These are phyloP conservation scores for Paraphaeosphaeria sporulosa DNA, from an alignment of 2,329 filamentous ascomycete species.

Conservation along the genomic window DNA sequence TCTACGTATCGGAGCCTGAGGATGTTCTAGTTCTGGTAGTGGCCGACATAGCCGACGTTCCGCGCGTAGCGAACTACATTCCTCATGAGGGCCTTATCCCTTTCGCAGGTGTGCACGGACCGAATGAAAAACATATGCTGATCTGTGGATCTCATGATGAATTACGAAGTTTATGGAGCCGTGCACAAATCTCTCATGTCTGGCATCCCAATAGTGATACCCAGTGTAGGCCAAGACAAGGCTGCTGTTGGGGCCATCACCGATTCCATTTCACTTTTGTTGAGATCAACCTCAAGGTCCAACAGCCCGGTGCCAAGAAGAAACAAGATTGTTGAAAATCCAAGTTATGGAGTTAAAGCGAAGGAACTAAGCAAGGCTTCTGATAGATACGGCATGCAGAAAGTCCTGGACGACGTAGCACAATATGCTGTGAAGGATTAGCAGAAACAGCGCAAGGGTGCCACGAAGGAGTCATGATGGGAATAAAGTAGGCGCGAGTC, in stretches of 20 bases:
- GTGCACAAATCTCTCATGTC: constrained; percentile 56
- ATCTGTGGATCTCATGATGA: constrained; percentile 51
- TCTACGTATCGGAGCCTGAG: constrained; percentile 40
- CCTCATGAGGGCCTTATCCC: constrained; percentile 58
- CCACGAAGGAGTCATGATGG: background rate
- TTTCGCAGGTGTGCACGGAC: constrained; percentile 17
- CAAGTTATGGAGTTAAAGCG: constrained; percentile 27
- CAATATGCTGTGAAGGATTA: constrained; percentile 22
- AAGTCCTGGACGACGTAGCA: constrained; percentile 29
- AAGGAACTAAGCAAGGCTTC: constrained; percentile 28
- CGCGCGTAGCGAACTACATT: constrained; percentile 57
- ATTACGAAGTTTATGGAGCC: constrained; percentile 60
- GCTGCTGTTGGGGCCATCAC: constrained; percentile 52
- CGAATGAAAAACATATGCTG: constrained; percentile 1
- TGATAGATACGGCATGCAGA: constrained; percentile 27
- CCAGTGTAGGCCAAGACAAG: constrained; percentile 52
- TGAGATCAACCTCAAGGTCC: constrained; percentile 55
- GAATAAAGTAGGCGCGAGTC: too few relatives aligned
- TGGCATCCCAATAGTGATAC: constrained; percentile 58
- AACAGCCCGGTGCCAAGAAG: constrained; percentile 31
- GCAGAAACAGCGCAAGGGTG: constrained; percentile 5
- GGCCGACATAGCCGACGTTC: constrained; percentile 55
- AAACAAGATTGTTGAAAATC: constrained; percentile 21
- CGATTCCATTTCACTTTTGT: constrained; percentile 55
- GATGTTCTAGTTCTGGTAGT: constrained; percentile 30